Percentiles rank a stretch among this genome's conserved stretches.
Conservation (phyloP, 2,329 filamentous ascomycete genomes). For the Pleoardoris graminearum region DNA sequence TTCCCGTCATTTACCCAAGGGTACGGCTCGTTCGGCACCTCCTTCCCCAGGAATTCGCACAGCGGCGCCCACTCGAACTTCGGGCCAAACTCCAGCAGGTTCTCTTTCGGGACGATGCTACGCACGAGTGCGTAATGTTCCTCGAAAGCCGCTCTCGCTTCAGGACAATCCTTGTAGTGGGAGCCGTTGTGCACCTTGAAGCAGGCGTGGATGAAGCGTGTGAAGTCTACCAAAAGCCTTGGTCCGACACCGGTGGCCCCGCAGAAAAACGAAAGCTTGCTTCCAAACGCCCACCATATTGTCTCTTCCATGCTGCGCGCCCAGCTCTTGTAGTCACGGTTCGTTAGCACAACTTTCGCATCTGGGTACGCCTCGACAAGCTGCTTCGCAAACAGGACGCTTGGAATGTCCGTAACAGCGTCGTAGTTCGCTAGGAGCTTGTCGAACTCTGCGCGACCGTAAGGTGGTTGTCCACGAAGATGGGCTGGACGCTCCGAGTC, state of each 20-base stretch:
- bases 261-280: conserved; percentile 6
- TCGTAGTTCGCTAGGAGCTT: conserved; percentile 49
- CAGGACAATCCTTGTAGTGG: conserved; percentile 9
- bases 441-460: conserved; percentile 49
- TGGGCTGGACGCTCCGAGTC: conserved; percentile 14
- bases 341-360: conserved; percentile 33
- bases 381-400: conserved; percentile 22
- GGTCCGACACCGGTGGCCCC: conserved; percentile 13
- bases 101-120: conserved; percentile 21
- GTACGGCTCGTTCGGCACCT: conserved; percentile 21
- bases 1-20: conserved; percentile 17
- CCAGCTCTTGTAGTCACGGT: conserved; percentile 19
- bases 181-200: conserved; percentile 19
- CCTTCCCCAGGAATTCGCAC: conserved; percentile 27
- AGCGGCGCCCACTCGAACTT: conserved; percentile 29
- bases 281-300: conserved; percentile 16
- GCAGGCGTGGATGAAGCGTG: conserved; percentile 15
- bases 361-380: conserved; percentile 33
- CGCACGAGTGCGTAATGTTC: conserved; percentile 19
- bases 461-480: conserved; percentile 25
- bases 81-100: conserved; percentile 24
- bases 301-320: conserved; percentile 18
- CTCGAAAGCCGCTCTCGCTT: conserved; percentile 20
- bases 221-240: conserved; percentile 6
- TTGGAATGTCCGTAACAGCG: conserved; percentile 29